Evolutionary conservation across 1,284 basidiomycete species (phyloP).

Genomic region (Volvariella surrecta): DNA sequence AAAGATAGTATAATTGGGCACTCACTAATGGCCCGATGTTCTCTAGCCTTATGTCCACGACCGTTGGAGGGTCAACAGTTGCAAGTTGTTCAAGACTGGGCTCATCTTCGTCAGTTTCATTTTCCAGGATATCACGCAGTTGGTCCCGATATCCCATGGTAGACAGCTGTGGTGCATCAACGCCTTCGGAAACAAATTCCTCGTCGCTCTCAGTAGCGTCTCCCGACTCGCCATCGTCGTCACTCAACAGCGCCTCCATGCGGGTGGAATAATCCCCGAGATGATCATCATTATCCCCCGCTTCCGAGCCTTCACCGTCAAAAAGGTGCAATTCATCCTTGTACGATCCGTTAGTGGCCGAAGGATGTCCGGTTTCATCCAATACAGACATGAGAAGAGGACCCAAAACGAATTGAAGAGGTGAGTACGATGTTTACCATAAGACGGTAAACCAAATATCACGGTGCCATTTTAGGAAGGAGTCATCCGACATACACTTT

Average conservation of each 20-base stretch:
- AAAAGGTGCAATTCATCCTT: conserved; percentile 15
- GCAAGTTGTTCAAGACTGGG: conserved; percentile 39
- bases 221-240: conserved; percentile 28
- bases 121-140: conserved; percentile 65
- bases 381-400: no score
- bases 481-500: no score
- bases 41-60: conserved; percentile 17
- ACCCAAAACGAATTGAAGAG: no score
- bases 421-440: no score
- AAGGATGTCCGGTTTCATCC: no score
- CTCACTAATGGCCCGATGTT: conserved; percentile 36
- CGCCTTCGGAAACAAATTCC: conserved; percentile 66
- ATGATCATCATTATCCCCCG: conserved; percentile 17
- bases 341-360: no score
- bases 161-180: conserved; percentile 40
- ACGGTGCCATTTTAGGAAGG: no score
- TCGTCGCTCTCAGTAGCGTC: conserved; percentile 37
- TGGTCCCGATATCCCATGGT: conserved; percentile 51
- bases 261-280: conserved; percentile 59
- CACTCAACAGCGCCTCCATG: conserved; percentile 65
- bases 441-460: no score
- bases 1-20: conserved; percentile 6
- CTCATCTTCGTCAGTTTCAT: conserved; percentile 45
- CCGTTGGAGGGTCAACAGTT: conserved; percentile 23
- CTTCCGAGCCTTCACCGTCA: conserved; percentile 18